These are phyloP conservation scores for Schwanniomyces etchellsii DNA, from an alignment of 1,139 yeast genomes.

Conservation along the genomic window DNA sequence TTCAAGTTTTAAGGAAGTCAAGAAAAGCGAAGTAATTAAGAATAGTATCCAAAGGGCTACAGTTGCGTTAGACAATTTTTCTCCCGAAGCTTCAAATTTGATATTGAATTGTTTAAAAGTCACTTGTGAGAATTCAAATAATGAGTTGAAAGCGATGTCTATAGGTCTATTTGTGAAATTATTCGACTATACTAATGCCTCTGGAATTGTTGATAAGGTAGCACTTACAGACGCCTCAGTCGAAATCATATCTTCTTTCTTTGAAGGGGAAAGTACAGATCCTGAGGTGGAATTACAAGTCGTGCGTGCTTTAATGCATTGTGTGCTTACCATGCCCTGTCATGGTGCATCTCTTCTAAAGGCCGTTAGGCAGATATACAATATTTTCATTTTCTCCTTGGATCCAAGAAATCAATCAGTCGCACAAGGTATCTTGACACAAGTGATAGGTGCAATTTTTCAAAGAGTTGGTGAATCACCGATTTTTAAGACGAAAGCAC, in stretches of 20 bases:
- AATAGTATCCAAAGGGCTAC: constrained; percentile 30
- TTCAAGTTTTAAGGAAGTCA: constrained; percentile 32
- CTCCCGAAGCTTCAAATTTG: constrained; percentile 27
- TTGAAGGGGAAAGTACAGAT: constrained; percentile 90
- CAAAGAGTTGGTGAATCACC: constrained; percentile 53
- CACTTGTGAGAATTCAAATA: constrained; percentile 30
- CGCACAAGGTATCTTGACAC: constrained; percentile 93
- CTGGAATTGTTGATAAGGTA: constrained; percentile 36
- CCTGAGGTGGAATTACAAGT: constrained; percentile 86
- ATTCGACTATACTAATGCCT: constrained; percentile 39
- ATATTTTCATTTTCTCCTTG: constrained; percentile 80
- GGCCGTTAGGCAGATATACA: constrained; percentile 90
- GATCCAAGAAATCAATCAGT: constrained; percentile 83
- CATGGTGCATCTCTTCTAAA: constrained; percentile 87
- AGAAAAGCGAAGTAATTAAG: constrained; percentile 31
- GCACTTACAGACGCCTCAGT: constrained; percentile 79
- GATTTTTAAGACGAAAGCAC: constrained; percentile 11
- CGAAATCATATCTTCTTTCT: constrained; percentile 77
- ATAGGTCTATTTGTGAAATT: constrained; percentile 42
- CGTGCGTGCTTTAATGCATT: constrained; percentile 84
- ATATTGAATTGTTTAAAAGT: constrained; percentile 37
- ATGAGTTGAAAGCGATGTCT: constrained; percentile 33
- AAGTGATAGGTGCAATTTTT: constrained; percentile 80
- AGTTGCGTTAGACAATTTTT: constrained; percentile 25
- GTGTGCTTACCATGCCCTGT: constrained; percentile 75